These are phyloP conservation scores for Alternaria viburni DNA, from an alignment of 2,329 filamentous ascomycete species.

Conservation along the genomic window DNA sequence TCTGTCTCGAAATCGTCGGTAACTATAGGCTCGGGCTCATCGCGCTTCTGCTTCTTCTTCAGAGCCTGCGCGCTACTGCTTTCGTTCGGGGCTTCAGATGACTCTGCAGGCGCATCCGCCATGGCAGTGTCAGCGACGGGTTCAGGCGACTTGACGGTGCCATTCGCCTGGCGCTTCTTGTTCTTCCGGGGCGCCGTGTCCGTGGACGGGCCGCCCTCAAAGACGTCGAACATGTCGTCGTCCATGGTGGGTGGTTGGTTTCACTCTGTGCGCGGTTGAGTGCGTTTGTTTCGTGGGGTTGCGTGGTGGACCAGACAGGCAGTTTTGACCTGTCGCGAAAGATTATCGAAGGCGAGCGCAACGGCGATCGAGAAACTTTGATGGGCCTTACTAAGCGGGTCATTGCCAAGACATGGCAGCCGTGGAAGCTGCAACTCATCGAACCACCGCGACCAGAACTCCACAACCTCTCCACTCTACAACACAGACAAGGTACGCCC, in stretches of 20 bases:
- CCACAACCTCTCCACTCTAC: slow-evolving; percentile 36
- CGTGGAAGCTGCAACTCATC: slow-evolving; percentile 5
- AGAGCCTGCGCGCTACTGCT: slow-evolving; percentile 47
- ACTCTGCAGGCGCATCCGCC: slow-evolving; percentile 49
- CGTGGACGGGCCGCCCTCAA: slow-evolving; percentile 46
- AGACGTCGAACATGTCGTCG: slow-evolving; percentile 56
- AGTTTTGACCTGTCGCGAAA: not conserved
- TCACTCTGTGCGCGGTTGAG: not conserved
- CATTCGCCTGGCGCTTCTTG: slow-evolving; percentile 88
- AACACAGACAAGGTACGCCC: slow-evolving; percentile 38
- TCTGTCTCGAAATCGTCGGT: slow-evolving; percentile 96
- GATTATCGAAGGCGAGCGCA: not conserved
- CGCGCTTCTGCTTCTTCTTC: slow-evolving; percentile 67
- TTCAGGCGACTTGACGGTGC: slow-evolving; percentile 67
- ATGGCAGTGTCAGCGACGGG: slow-evolving; percentile 53
- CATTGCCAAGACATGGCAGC: slow-evolving; percentile 2
- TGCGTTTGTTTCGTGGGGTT: not conserved
- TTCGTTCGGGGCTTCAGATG: slow-evolving; percentile 36
- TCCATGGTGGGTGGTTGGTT: slow-evolving; percentile 39
- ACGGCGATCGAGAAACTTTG: slow-evolving; percentile 9
- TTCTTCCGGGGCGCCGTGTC: slow-evolving; percentile 56
- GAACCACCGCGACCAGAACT: slow-evolving; percentile 19
- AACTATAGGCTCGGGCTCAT: slow-evolving; percentile 79
- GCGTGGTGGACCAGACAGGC: not conserved
- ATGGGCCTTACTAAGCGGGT: not conserved